Evolutionary conservation across 2,329 filamentous ascomycete genomes (phyloP).

Genomic region (Ampelomyces quisqualis): DNA sequence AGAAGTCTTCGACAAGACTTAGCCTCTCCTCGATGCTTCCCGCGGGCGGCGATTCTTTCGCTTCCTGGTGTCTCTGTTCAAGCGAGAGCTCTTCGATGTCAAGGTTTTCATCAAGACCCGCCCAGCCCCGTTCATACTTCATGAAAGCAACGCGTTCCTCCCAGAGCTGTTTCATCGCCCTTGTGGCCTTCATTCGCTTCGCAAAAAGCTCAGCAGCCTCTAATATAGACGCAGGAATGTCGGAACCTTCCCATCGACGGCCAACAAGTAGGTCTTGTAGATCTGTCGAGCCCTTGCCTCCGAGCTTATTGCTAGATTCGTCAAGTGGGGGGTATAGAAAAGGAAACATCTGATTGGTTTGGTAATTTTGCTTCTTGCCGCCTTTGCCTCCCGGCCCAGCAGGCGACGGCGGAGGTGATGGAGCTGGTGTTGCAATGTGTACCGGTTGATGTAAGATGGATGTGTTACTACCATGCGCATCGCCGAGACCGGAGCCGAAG

Average conservation of each 20-base stretch:
- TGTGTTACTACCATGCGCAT: slow-evolving; percentile 47
- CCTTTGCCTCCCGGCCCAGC: slow-evolving; percentile 80
- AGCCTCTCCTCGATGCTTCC: slow-evolving; percentile 65
- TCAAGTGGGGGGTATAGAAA: slow-evolving; percentile 96
- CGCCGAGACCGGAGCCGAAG: slow-evolving; percentile 55
- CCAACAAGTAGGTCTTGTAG: slow-evolving; percentile 78
- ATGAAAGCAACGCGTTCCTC: slow-evolving; percentile 89
- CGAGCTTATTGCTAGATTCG: slow-evolving; percentile 81
- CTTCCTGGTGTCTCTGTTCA: slow-evolving; percentile 35
- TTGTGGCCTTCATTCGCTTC: slow-evolving; percentile 83
- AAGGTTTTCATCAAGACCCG: slow-evolving; percentile 53
- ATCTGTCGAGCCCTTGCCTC: slow-evolving; percentile 82
- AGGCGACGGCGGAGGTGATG: slow-evolving; percentile 91
- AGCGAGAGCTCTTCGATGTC: slow-evolving; percentile 46
- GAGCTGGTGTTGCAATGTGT: slow-evolving; percentile 96
- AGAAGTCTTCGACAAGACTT: slow-evolving; percentile 76
- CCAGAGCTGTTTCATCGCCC: slow-evolving; percentile 91
- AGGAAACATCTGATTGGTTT: slow-evolving; percentile 97
- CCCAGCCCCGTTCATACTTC: slow-evolving; percentile 90
- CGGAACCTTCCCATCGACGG: slow-evolving; percentile 87
- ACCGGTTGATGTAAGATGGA: slow-evolving; percentile 95
- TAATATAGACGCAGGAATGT: slow-evolving; percentile 90
- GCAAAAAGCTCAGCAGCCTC: slow-evolving; percentile 94
- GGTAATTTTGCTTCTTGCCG: slow-evolving; percentile 98
- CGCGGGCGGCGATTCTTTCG: slow-evolving; percentile 46